These are phyloP conservation scores for Eucalyptus tenuipes DNA, from an alignment of 345 rosid species.

Conservation along the genomic window DNA sequence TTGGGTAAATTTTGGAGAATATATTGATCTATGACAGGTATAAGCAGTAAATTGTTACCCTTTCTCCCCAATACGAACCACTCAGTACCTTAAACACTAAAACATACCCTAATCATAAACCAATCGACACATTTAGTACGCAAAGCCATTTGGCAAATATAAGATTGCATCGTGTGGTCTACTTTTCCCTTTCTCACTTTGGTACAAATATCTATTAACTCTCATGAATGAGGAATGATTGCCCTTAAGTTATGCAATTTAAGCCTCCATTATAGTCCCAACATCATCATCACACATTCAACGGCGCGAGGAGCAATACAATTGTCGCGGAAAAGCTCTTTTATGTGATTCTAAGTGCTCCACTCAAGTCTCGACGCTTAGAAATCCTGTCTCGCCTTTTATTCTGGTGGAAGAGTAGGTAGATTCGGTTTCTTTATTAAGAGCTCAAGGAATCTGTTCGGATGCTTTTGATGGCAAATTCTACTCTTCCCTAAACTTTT, in stretches of 20 bases:
- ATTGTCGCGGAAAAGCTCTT: not conserved
- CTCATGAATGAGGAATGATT: not conserved
- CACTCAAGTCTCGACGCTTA: not conserved
- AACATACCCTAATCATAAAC: not conserved
- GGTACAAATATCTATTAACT: not conserved
- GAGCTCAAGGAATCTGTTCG: not conserved
- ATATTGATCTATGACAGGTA: rapidly evolving
- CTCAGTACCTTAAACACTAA: not conserved
- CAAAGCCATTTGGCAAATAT: not conserved
- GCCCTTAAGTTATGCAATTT: not conserved
- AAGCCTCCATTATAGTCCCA: not conserved
- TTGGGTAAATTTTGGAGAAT: not conserved
- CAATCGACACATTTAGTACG: not conserved
- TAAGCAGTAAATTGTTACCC: not conserved
- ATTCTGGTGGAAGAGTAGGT: not conserved
- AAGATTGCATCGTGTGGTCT: not conserved
- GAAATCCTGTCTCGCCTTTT: not conserved
- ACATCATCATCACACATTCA: not conserved
- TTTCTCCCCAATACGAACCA: not conserved
- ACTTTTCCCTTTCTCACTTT: not conserved
- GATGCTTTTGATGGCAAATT: not conserved
- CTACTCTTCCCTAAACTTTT: not conserved
- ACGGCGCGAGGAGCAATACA: not conserved
- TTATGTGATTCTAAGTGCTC: not conserved
- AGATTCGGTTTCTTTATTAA: not conserved